phyloP scores from a whole-genome alignment of 305 asterid species.

The Solanum hybrid region DNA sequence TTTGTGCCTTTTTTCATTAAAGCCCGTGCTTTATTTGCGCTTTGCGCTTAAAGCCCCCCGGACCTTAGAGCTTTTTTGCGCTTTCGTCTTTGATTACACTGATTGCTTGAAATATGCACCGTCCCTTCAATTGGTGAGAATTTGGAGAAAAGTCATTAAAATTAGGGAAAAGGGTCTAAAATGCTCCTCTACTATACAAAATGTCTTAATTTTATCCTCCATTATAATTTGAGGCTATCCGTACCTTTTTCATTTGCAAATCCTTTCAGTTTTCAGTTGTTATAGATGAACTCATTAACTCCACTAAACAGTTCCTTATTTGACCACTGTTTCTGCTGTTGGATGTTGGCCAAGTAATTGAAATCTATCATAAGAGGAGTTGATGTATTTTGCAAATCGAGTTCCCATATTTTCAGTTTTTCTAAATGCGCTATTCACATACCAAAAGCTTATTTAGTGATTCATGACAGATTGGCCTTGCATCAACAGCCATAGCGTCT shows the following conservation, averaged over 20 bases:
- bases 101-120: not conserved
- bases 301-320: not conserved
- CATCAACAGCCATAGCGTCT: constrained; percentile 80
- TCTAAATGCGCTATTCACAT: not conserved
- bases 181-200: not conserved
- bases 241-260: not conserved
- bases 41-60: no score
- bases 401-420: not conserved
- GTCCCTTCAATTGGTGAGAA: not conserved
- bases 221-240: not conserved
- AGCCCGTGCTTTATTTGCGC: no score
- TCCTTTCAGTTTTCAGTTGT: not conserved
- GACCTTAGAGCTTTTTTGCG: no score
- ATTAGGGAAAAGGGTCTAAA: not conserved
- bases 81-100: no score
- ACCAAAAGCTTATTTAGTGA: constrained; percentile 1
- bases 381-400: not conserved
- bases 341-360: not conserved
- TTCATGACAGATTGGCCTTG: constrained; percentile 63
- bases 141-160: not conserved
- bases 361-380: not conserved
- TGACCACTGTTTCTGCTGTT: not conserved
- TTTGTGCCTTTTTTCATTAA: no score
- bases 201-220: not conserved
- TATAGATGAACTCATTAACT: not conserved